Evolutionary conservation across 208 protist species (phyloP).

Genomic region (Borovskyia barvae): DNA sequence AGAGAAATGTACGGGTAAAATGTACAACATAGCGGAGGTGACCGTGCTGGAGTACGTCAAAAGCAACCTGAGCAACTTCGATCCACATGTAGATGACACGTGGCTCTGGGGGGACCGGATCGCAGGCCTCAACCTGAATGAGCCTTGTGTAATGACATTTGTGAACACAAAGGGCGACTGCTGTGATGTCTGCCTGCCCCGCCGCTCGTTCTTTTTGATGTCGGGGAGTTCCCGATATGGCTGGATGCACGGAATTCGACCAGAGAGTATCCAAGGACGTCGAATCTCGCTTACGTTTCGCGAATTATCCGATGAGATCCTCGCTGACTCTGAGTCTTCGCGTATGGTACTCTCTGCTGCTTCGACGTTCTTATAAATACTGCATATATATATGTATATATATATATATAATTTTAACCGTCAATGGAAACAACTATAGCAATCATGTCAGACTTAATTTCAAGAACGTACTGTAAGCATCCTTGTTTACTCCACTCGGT

Average conservation of each 20-base stretch:
- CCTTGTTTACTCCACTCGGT: too few relatives aligned
- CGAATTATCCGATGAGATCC: slow-evolving; percentile 64
- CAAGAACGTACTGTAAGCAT: too few relatives aligned
- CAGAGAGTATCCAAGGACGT: slow-evolving; percentile 49
- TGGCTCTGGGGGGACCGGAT: slow-evolving; percentile 91
- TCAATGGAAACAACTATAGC: too few relatives aligned
- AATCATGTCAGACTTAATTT: too few relatives aligned
- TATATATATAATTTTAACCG: too few relatives aligned
- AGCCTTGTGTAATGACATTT: slow-evolving; percentile 78
- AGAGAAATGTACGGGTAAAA: slow-evolving; percentile 24
- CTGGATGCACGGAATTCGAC: slow-evolving; percentile 89
- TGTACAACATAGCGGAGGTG: slow-evolving; percentile 57
- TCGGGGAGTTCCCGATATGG: slow-evolving; percentile 57
- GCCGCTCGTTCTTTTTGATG: slow-evolving; percentile 74
- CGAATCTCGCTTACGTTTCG: slow-evolving; percentile 84
- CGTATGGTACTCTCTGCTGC: slow-evolving; percentile 38
- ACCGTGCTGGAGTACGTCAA: slow-evolving; percentile 75
- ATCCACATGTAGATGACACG: slow-evolving; percentile 89
- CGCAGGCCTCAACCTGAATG: slow-evolving; percentile 69
- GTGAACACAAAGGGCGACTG: slow-evolving; percentile 44
- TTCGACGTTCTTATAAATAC: slow-evolving; percentile 49
- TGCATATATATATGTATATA: too few relatives aligned
- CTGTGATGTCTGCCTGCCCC: slow-evolving; percentile 71
- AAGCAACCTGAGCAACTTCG: slow-evolving; percentile 65
- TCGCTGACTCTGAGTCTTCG: slow-evolving; percentile 9